Base-by-base conservation (phyloP, 2,329 filamentous ascomycete species). In the Piedraia hortae region DNA sequence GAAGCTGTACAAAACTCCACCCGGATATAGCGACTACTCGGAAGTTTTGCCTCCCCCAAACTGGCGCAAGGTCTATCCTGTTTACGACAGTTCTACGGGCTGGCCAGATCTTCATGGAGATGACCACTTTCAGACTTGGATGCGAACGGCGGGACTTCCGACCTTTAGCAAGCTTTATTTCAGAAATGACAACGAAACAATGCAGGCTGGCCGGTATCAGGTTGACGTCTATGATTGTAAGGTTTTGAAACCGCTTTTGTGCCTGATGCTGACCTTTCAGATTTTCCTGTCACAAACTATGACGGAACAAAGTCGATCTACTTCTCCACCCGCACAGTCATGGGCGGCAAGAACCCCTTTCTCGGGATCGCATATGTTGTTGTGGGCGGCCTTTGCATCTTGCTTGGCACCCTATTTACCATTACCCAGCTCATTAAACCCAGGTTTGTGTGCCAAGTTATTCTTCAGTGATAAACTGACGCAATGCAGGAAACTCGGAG, bases 91-190 rank as follows among this genome's bases (percentile, higher is more conserved):
- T 3, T 48, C 59, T 1, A 56, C 58, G 22, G 61, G 59, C 2
- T 65, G 75, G 11, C 77, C 78, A 0, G 48, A 85, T 34, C 45
- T 93, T 10, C 57, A 68, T 30, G 49, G 63, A 1, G 68, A 77
- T 48, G 72, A 90, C 44, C 64, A 66, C 19, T 89, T 97, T 45
- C 80, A 91, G 48, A 80, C 93, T 11, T 97, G 85, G 85, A 97
- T 97, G 85, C 67, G 85, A 35, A 89, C 88, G 2, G 85, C 85
- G 12, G 85, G 82, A 26, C 51, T 93, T 36, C 85, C 85, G 1
- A 71, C 70, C 4, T 97, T 97, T 44, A 90, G 74, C 59, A 97
- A 97, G 51, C 54, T 97, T 20, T 75, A 77, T 20, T 62, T 70
- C 44, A 62, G 78, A 27, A 91, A 91, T 39, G 70, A 90, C 41